Base-by-base conservation (phyloP, 108 stramenopile genomes). In the Discostella stelligeroides region DNA sequence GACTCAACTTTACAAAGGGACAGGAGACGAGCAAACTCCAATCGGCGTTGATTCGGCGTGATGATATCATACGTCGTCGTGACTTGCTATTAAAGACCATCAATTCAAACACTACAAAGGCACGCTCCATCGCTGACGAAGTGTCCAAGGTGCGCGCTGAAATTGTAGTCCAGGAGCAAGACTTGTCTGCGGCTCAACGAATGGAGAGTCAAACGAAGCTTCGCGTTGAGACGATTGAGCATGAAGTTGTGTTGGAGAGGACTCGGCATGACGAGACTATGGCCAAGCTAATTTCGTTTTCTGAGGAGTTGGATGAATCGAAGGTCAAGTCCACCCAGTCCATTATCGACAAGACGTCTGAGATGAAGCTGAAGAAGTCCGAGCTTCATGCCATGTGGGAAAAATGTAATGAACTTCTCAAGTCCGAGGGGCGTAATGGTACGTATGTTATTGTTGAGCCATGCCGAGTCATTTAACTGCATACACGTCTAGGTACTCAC, bases 151-250 rank as follows among this genome's bases (percentile, higher is more conserved):
- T 86, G 29, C 63, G 83, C 7, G 24, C 64, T 18, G 77, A 85
- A 51, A 76, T 72, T 34, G 47, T 47, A 9, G 60, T 37, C 25
- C 63, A 72, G 42, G 80, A 80, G 45, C 42, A 50, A 13, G 83
- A 84, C 51, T 80, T 84, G 28, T 60, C 79, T 4, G 50, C 76
- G 45, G 70, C 76, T 12, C 80, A 84, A 48, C 76, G 82, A 51
- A 82, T 74, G 37, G 82, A 85, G 49, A 57, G 70, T 28, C 66
- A 80, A 27, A 77, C 82, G 40, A 85, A 81, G 49, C 70, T 83
- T 51, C 75, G 72, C n/a, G 75, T 81, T 15, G 72, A 83, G 64
- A 80, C 71, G 14, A 81, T 81, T 40, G 70, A 72, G 53, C 75
- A 73, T 12, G 85, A 85, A 24, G 51, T 78, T n/a, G 61, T 60